A percentile compares a stretch with the other conserved stretches of the same genome.
These are phyloP conservation scores for Mycena olivaceomarginata DNA, from an alignment of 768 basidiomycete genomes.

Conservation along the genomic window DNA sequence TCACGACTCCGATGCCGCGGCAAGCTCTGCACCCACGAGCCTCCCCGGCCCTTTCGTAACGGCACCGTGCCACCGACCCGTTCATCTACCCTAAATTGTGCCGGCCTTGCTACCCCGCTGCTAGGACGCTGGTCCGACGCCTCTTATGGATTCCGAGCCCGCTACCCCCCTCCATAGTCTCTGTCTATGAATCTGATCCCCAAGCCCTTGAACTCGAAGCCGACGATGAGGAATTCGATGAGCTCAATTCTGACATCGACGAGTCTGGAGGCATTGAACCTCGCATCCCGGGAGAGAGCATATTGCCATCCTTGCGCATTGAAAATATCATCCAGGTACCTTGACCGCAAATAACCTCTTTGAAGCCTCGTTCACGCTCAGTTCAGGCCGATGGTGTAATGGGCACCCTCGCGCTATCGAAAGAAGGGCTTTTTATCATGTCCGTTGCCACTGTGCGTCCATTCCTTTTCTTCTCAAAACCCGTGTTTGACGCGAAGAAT, in stretches of 20 bases:
- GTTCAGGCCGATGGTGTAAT: slow-evolving; percentile 84
- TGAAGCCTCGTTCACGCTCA: slow-evolving; percentile 19
- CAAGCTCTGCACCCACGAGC: not conserved
- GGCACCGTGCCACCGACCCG: not conserved
- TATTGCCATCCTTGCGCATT: slow-evolving; percentile 79
- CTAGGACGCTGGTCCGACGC: slow-evolving; percentile 3
- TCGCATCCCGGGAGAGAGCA: slow-evolving; percentile 76
- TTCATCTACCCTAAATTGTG: not conserved
- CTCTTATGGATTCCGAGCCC: slow-evolving; percentile 36
- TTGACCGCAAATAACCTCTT: not conserved
- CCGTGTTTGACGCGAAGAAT: slow-evolving; percentile 30
- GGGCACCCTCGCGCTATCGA: slow-evolving; percentile 80
- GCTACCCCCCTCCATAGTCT: slow-evolving; percentile 40
- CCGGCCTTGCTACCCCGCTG: slow-evolving; percentile 2
- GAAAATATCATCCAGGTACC: slow-evolving; percentile 75
- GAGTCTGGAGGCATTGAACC: slow-evolving; percentile 57
- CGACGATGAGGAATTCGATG: slow-evolving; percentile 79
- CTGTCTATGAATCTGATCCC: slow-evolving; percentile 29
- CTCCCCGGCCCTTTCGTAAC: not conserved
- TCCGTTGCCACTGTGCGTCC: slow-evolving; percentile 83
- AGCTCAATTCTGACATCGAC: slow-evolving; percentile 76
- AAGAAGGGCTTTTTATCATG: slow-evolving; percentile 84
- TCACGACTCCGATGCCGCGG: not conserved
- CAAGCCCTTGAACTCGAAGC: slow-evolving; percentile 44
- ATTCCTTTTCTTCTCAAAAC: slow-evolving; percentile 12